phyloP scores from a whole-genome alignment of 257 asterid genomes.

The Echium plantagineum region DNA sequence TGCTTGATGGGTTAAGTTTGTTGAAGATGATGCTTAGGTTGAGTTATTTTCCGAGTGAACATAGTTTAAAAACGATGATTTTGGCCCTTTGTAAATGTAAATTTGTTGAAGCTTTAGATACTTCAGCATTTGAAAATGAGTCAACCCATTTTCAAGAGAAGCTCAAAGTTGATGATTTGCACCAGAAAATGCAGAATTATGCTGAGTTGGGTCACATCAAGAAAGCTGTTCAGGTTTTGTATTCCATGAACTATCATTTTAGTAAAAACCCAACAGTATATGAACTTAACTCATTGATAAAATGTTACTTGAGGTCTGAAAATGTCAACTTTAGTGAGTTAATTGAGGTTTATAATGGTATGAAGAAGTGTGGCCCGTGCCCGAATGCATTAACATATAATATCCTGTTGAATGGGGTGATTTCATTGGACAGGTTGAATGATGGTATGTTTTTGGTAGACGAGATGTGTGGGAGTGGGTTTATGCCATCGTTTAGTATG shows the following conservation, averaged over 20 bases:
- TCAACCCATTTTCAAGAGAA: conserved; percentile 8
- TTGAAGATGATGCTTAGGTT: conserved; percentile 30
- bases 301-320: too few species aligned
- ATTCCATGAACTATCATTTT: too few species aligned
- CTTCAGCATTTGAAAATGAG: neutral
- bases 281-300: too few species aligned
- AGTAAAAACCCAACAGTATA: too few species aligned
- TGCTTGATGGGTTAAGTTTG: conserved; percentile 25
- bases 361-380: too few species aligned
- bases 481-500: conserved; percentile 29
- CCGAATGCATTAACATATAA: too few species aligned
- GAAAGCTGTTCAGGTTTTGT: conserved; percentile 31
- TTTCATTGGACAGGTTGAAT: too few species aligned
- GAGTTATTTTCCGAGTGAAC: conserved; percentile 22
- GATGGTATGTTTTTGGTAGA: too few species aligned
- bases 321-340: too few species aligned
- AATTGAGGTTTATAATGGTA: too few species aligned
- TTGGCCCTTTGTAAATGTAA: conserved; percentile 34
- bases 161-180: conserved; percentile 22
- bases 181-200: conserved; percentile 30
- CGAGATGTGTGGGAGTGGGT: too few species aligned
- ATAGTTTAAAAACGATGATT: conserved; percentile 26
- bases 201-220: conserved; percentile 35
- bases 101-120: conserved; percentile 20
- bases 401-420: too few species aligned